Conservation (phyloP, 2,329 filamentous ascomycete species). For the Aureobasidium uvarum region DNA sequence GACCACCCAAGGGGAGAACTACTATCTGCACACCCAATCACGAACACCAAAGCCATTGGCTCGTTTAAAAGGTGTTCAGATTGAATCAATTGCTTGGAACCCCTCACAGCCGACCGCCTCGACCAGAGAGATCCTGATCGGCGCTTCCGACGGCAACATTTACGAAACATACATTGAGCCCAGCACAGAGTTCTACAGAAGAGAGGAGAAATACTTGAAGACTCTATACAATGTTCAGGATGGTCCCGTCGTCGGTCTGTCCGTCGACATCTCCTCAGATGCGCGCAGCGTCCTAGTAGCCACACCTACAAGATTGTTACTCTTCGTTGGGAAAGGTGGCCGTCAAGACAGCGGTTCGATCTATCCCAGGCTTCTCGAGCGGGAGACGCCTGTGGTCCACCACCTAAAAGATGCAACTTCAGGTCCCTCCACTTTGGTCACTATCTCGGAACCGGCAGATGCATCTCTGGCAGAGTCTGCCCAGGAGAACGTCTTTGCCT, state of each 20-base stretch:
- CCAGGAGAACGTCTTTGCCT: constrained; percentile 74
- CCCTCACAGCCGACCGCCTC: constrained; percentile 88
- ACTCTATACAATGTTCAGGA: constrained; percentile 78
- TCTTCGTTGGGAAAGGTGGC: constrained; percentile 76
- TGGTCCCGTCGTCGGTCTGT: constrained; percentile 79
- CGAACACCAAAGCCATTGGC: constrained; percentile 79
- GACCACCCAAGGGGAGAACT: constrained; percentile 91
- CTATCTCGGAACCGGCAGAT: constrained; percentile 70
- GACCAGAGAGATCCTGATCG: constrained; percentile 89
- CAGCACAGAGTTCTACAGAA: constrained; percentile 88
- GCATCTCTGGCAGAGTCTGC: constrained; percentile 49
- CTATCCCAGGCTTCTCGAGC: constrained; percentile 84
- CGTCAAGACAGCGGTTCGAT: constrained; percentile 73
- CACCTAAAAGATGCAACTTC: constrained; percentile 59
- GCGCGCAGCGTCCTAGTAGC: constrained; percentile 74
- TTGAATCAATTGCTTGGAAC: constrained; percentile 94
- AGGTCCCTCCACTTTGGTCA: constrained; percentile 65
- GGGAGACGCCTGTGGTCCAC: constrained; percentile 74
- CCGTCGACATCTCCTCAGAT: constrained; percentile 75
- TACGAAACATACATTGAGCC: constrained; percentile 96
- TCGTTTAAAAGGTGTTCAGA: constrained; percentile 77
- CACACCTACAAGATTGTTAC: constrained; percentile 73
- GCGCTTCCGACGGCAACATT: constrained; percentile 88
- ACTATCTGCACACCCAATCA: constrained; percentile 95
- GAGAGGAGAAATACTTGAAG: constrained; percentile 91